Evolutionary conservation across 768 basidiomycete species (phyloP).

Genomic region (Xerocomellus chrysenteron): DNA sequence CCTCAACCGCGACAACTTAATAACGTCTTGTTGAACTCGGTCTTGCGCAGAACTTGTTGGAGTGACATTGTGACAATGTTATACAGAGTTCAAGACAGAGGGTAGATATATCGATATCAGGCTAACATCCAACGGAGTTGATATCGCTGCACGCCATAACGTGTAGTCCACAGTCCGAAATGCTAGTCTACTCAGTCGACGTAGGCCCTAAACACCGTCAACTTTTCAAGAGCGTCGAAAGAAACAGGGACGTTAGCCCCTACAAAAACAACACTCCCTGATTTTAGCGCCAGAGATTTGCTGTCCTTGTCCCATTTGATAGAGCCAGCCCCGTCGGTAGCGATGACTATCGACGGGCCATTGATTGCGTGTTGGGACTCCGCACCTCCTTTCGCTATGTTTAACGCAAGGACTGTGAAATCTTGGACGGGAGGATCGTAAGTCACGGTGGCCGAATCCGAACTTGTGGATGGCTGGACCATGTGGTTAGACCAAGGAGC

Average conservation of each 20-base stretch:
- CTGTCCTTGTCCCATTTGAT: conserved; percentile 47
- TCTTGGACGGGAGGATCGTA: conserved; percentile 95
- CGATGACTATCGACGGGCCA: conserved; percentile 85
- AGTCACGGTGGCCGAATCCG: conserved; percentile 42
- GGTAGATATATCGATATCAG: too few relatives aligned
- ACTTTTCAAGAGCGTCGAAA: conserved; percentile 38
- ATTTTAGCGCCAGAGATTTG: conserved; percentile 41
- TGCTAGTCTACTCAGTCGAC: conserved; percentile 15
- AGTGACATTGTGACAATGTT: too few relatives aligned
- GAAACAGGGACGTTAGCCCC: conserved; percentile 64
- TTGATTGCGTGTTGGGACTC: conserved; percentile 63
- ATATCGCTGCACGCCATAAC: too few relatives aligned
- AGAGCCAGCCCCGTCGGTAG: conserved; percentile 64
- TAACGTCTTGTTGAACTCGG: not conserved
- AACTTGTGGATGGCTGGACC: conserved; percentile 59
- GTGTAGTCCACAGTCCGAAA: not conserved
- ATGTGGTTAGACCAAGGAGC: conserved; percentile 67
- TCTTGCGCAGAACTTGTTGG: too few relatives aligned
- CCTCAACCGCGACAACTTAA: not conserved
- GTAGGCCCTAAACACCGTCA: conserved; percentile 32
- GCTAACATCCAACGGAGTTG: too few relatives aligned
- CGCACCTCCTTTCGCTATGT: conserved; percentile 41
- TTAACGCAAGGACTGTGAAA: conserved; percentile 79
- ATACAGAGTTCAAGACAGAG: too few relatives aligned
- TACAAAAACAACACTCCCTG: conserved; percentile 82